A percentile compares a stretch with the other conserved stretches of the same genome.
phyloP scores from a whole-genome alignment of 148 eudicot species.

The Rhododendron molle region DNA sequence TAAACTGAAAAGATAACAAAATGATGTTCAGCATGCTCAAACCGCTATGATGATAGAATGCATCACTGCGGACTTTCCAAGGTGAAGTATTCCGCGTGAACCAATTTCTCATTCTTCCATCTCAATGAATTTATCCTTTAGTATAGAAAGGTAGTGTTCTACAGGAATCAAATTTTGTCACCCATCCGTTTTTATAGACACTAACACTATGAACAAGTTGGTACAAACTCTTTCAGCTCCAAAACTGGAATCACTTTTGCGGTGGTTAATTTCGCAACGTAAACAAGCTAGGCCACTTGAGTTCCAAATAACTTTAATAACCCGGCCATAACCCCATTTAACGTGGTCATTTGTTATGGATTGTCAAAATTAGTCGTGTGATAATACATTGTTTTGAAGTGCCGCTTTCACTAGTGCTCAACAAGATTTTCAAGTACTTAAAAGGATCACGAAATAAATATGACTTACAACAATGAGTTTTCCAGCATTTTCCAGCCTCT shows the following conservation, averaged over 20 bases:
- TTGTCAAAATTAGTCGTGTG: constrained; percentile 20
- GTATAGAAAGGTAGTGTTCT: background rate
- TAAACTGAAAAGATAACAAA: background rate
- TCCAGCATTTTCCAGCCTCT: constrained; percentile 74
- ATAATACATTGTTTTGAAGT: background rate
- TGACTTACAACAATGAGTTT: constrained; percentile 87
- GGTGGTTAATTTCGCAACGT: background rate
- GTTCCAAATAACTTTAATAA: background rate
- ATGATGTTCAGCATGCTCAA: background rate
- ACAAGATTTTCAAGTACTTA: background rate
- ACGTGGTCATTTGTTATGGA: background rate
- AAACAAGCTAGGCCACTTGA: background rate
- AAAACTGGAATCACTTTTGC: background rate
- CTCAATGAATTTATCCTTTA: background rate
- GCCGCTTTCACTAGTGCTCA: background rate
- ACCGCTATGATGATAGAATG: no score
- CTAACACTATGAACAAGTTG: background rate
- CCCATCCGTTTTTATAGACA: background rate
- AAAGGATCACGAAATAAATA: background rate
- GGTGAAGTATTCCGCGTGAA: background rate
- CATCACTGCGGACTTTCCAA: background rate
- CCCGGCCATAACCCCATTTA: background rate
- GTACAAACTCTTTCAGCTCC: background rate
- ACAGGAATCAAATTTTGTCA: background rate
- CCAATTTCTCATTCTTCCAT: background rate